Conservation (phyloP, 306 rosid genomes). For the Fragaria nilgerrensis region DNA sequence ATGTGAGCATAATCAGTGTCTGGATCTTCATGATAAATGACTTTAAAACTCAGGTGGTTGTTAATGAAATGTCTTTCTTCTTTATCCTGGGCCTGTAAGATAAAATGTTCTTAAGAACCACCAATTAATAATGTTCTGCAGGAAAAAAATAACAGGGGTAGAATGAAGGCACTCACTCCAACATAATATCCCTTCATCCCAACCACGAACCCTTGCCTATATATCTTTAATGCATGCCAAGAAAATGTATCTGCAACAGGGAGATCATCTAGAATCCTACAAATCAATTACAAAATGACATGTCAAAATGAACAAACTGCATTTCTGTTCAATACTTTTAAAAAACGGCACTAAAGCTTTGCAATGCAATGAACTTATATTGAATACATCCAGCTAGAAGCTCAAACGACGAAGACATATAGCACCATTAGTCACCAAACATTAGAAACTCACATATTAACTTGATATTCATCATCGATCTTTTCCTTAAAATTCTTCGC, state of each 20-base stretch:
- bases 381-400: no score
- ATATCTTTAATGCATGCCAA: slow-evolving; percentile 80
- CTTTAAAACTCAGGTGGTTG: slow-evolving; percentile 95
- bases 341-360: not conserved
- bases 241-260: slow-evolving; percentile 84
- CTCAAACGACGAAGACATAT: not conserved
- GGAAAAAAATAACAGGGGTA: not conserved
- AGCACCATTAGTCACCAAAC: not conserved
- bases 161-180: slow-evolving; percentile 28
- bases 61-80: slow-evolving; percentile 84
- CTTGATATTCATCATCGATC: slow-evolving; percentile 85
- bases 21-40: slow-evolving; percentile 85
- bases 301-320: not conserved
- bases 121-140: not conserved
- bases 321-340: not conserved
- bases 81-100: slow-evolving; percentile 59
- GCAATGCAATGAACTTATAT: not conserved
- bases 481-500: slow-evolving; percentile 85
- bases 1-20: slow-evolving; percentile 84
- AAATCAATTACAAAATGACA: slow-evolving; percentile 1
- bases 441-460: slow-evolving; percentile 64
- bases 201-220: slow-evolving; percentile 82
- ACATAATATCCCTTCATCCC: slow-evolving; percentile 89
- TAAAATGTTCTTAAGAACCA: slow-evolving; percentile 5
- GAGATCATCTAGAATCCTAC: slow-evolving; percentile 95